These are phyloP conservation scores for Neopestalotiopsis sp. DNA, from an alignment of 2,329 filamentous ascomycete species.

Conservation along the genomic window DNA sequence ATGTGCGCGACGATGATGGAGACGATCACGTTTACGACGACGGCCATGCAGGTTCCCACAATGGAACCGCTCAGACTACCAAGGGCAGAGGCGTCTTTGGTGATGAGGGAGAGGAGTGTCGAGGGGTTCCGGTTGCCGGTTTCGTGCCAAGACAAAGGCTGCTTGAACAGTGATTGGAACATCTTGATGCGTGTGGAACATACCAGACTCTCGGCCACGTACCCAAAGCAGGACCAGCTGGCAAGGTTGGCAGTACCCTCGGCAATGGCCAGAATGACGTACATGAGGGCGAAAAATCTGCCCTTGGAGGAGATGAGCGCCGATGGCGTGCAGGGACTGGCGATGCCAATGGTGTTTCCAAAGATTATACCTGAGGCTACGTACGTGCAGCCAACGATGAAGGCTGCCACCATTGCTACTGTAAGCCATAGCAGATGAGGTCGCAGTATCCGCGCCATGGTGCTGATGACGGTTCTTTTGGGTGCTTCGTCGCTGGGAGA, in stretches of 20 bases:
- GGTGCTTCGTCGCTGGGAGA: background rate
- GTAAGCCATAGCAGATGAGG: background rate
- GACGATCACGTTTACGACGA: slow-evolving; percentile 68
- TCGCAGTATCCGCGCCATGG: background rate
- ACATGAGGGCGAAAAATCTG: slow-evolving; percentile 60
- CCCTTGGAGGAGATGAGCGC: slow-evolving; percentile 53
- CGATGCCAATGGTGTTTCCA: slow-evolving; percentile 61
- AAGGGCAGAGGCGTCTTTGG: slow-evolving; percentile 57
- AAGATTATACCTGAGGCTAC: slow-evolving; percentile 64
- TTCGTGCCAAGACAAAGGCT: slow-evolving; percentile 65
- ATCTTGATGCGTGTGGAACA: slow-evolving; percentile 60
- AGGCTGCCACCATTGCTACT: slow-evolving; percentile 37
- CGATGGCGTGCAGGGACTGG: slow-evolving; percentile 57
- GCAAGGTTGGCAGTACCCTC: slow-evolving; percentile 64
- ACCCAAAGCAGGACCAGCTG: slow-evolving; percentile 61
- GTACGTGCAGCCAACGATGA: slow-evolving; percentile 61
- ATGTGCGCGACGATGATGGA: slow-evolving; percentile 70
- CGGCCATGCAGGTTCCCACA: slow-evolving; percentile 55
- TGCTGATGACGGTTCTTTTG: background rate
- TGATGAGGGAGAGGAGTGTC: slow-evolving; percentile 57
- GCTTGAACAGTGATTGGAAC: slow-evolving; percentile 60
- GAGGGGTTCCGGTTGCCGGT: slow-evolving; percentile 54
- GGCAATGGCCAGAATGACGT: slow-evolving; percentile 64
- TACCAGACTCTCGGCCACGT: slow-evolving; percentile 60
- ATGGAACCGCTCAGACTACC: slow-evolving; percentile 61